phyloP scores from a whole-genome alignment of 331 rosid genomes.

The Rhamnella rubrinervis region DNA sequence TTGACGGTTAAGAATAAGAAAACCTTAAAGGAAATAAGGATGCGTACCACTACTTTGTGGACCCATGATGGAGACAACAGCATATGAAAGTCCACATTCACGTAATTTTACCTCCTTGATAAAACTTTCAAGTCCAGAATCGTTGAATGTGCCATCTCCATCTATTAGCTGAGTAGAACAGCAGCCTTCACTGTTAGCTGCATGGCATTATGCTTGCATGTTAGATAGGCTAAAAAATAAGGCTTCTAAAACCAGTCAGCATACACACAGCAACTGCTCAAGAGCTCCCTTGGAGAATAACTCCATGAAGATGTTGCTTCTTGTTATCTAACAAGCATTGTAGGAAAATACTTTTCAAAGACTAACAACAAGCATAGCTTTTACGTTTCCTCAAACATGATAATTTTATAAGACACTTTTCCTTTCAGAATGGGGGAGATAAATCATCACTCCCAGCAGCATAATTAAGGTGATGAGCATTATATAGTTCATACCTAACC shows the following conservation, averaged over 20 bases:
- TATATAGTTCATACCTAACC: neutral
- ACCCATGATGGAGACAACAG: conserved; percentile 95
- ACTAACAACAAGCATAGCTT: neutral
- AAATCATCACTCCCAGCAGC: no score
- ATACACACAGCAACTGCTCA: neutral
- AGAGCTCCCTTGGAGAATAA: neutral
- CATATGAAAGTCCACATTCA: conserved; percentile 97
- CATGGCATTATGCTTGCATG: conserved; percentile 13
- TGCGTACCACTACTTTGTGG: conserved; percentile 98
- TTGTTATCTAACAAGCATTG: neutral
- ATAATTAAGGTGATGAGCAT: no score
- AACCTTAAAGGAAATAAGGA: conserved; percentile 23
- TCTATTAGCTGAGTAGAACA: conserved; percentile 93
- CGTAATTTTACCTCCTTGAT: conserved; percentile 76
- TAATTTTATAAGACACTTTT: no score
- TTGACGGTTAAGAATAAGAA: neutral
- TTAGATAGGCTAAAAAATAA: conserved; percentile 20
- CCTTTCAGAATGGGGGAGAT: no score
- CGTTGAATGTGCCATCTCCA: conserved; percentile 90
- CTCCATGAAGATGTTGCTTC: neutral
- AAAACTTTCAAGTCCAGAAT: conserved; percentile 61
- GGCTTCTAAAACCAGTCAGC: neutral
- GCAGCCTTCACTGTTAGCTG: conserved; percentile 47
- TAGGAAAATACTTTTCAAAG: neutral
- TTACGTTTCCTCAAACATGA: no score